phyloP scores from a whole-genome alignment of 1,139 yeast species.

The Blastobotrys persicus region DNA sequence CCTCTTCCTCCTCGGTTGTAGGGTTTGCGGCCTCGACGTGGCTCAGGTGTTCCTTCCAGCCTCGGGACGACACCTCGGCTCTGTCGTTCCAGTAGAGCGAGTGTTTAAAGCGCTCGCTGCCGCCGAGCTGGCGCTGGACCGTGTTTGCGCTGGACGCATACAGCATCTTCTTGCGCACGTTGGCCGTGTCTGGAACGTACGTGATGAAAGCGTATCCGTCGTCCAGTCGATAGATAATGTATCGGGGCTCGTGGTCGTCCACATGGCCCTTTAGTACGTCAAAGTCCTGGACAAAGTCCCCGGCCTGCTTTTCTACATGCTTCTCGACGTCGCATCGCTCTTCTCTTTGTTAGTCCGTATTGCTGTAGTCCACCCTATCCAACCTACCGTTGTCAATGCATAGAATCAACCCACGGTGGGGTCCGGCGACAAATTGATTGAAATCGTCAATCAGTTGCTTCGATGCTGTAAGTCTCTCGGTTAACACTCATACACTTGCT shows the following conservation, averaged over 20 bases:
- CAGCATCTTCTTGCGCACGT: slow-evolving; percentile 83
- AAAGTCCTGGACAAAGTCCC: slow-evolving; percentile 42
- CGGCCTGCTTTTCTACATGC: not conserved
- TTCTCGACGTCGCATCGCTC: slow-evolving; percentile 4
- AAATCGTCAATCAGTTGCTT: slow-evolving; percentile 48
- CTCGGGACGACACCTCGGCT: slow-evolving; percentile 56
- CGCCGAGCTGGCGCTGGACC: slow-evolving; percentile 68
- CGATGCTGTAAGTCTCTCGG: slow-evolving; percentile 41
- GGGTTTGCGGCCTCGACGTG: slow-evolving; percentile 45
- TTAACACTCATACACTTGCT: slow-evolving; percentile 41
- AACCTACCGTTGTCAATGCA: slow-evolving; percentile 31
- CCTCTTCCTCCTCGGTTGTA: slow-evolving; percentile 60
- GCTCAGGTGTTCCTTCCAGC: slow-evolving; percentile 45
- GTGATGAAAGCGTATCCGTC: slow-evolving; percentile 58
- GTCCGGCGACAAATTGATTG: slow-evolving; percentile 37
- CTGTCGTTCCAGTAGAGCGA: slow-evolving; percentile 55
- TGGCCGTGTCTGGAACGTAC: slow-evolving; percentile 83
- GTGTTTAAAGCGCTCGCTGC: slow-evolving; percentile 56
- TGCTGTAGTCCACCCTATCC: not conserved
- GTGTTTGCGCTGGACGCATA: slow-evolving; percentile 89
- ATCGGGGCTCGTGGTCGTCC: slow-evolving; percentile 55
- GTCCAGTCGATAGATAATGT: slow-evolving; percentile 51
- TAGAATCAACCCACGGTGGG: slow-evolving; percentile 37
- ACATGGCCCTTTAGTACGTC: slow-evolving; percentile 39
- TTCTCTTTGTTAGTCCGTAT: not conserved